phyloP scores from a whole-genome alignment of 208 protist species.

The Leishmania turanica region DNA sequence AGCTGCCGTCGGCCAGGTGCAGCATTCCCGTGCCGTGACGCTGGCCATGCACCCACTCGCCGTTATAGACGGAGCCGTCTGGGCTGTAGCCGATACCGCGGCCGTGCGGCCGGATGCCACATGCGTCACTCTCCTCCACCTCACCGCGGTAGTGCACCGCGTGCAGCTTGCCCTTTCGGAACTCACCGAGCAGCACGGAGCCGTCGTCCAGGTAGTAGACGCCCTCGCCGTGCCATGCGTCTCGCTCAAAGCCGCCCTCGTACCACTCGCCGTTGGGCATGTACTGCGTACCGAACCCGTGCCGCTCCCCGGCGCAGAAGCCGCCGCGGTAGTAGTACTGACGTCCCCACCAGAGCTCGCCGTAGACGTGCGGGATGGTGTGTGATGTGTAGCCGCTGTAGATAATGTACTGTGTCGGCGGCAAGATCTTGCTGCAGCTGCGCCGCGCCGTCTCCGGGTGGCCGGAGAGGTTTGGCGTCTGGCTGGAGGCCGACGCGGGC shows the following conservation, averaged over 20 bases:
- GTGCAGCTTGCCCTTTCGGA: constrained; percentile 42
- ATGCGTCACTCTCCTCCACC: constrained; percentile 39
- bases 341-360: constrained; percentile 78
- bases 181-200: constrained; percentile 67
- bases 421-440: constrained; percentile 7
- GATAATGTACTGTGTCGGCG: constrained; percentile 43
- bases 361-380: constrained; percentile 73
- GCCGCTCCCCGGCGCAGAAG: constrained; percentile 59
- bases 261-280: constrained; percentile 74
- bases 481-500: background rate
- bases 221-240: constrained; percentile 64
- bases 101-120: constrained; percentile 53
- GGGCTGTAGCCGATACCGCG: constrained; percentile 49
- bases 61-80: constrained; percentile 72
- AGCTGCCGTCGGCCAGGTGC: constrained; percentile 33
- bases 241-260: constrained; percentile 57
- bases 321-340: constrained; percentile 63
- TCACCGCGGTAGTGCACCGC: constrained; percentile 74
- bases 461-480: background rate
- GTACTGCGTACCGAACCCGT: constrained; percentile 69
- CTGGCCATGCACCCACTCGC: constrained; percentile 77
- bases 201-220: constrained; percentile 74
- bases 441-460: background rate
- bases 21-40: constrained; percentile 82
- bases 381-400: constrained; percentile 79